Evolutionary conservation across 2,329 filamentous ascomycete genomes (phyloP).

Genomic region (Colletotrichum karsti): DNA sequence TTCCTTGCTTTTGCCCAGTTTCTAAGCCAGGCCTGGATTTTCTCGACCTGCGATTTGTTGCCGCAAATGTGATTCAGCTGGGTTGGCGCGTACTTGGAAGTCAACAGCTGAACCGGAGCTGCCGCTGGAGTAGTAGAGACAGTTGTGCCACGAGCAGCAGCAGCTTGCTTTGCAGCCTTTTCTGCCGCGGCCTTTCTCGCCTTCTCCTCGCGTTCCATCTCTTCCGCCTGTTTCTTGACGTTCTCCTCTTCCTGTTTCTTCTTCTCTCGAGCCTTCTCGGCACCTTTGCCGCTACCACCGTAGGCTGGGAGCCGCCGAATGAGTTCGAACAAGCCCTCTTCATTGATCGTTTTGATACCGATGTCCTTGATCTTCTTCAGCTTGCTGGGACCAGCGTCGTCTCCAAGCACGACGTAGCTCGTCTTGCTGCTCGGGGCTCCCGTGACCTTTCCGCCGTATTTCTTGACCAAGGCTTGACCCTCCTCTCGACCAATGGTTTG

Average conservation of each 20-base stretch:
- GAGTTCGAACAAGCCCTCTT: conserved; percentile 88
- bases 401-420: conserved; percentile 89
- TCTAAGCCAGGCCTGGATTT: conserved; percentile 86
- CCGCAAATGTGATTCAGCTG: conserved; percentile 90
- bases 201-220: conserved; percentile 87
- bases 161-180: conserved; percentile 61
- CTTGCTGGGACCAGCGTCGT: conserved; percentile 93
- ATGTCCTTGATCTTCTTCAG: conserved; percentile 83
- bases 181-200: conserved; percentile 59
- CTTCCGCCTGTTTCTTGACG: conserved; percentile 79
- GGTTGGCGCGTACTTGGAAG: conserved; percentile 92
- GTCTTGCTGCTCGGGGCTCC: conserved; percentile 90
- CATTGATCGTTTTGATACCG: conserved; percentile 90
- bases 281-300: conserved; percentile 88
- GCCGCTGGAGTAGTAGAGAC: conserved; percentile 49
- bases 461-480: conserved; percentile 85
- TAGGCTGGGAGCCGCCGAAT: conserved; percentile 84
- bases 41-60: conserved; percentile 91
- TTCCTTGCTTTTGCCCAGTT: conserved; percentile 83
- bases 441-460: conserved; percentile 92
- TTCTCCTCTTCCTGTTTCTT: conserved; percentile 86
- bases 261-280: conserved; percentile 86
- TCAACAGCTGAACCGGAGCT: conserved; percentile 76
- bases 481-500: conserved; percentile 85
- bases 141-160: conserved; percentile 50